Base-by-base conservation (phyloP, 2,329 filamentous ascomycete species). In the Fusarium musae region DNA sequence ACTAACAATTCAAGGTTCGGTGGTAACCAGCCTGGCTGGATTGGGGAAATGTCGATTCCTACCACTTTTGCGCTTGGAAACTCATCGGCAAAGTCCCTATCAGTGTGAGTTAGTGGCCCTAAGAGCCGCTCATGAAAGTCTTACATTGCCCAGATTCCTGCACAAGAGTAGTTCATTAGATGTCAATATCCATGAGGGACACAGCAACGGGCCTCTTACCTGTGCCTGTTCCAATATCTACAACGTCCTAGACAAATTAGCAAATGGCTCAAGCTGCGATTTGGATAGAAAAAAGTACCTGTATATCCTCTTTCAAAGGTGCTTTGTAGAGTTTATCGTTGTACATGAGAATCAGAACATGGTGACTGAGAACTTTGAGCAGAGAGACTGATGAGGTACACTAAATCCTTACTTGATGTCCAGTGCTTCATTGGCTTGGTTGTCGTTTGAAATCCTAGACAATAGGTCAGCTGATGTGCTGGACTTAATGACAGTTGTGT, bases 151-250 rank as follows among this genome's bases (percentile, higher is more conserved):
- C 66, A 69, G 4, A 69, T 69, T 3, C 62, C 62, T 63, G 6
- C 2, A 3, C 1, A 50, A 13, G 15, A 6, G 5, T 7, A 9
- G 13, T 3, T 5, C 23, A 5, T 58, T 5, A 47, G 17, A 6
- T 15, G 5, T 10, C 2, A 3, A 16, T 21, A 7, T 11, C 2
- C 6, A 19, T 17, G 12, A 13, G 9, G 15, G 5, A 43, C 9
- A 17, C 12, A 11, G 4, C 32, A 5, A 17, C 6, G 5, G 8
- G 40, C 7, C 13, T 12, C 32, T 30, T 30, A 15, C 66, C 67
- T 39, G 67, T 70, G 13, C 66, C 66, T 11, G 67, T 70, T 13
- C 67, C 67, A 16, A 70, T 66, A 28, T 70, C 67, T 16, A 39
- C 43, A 4, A 43, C 66, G 5, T 30, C 19, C 67, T 70, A 32